These are phyloP conservation scores for Sarcocystis neurona DNA, from an alignment of 169 alveolate species.

Conservation along the genomic window DNA sequence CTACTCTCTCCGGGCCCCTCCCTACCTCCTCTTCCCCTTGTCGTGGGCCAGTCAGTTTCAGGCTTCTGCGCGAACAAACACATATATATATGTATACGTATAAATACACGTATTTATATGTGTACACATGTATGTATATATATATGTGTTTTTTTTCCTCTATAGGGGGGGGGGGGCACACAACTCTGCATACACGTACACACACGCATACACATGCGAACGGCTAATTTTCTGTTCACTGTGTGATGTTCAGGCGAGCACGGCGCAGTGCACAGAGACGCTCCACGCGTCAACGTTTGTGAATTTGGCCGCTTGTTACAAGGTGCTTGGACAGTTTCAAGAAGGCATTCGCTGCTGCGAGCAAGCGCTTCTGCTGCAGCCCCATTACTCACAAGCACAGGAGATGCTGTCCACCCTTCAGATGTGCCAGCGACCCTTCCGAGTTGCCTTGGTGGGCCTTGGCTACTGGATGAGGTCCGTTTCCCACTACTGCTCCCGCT, in stretches of 20 bases:
- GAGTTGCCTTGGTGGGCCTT: slow-evolving; percentile 55
- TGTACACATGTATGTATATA: too few relatives aligned
- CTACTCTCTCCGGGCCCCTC: too few relatives aligned
- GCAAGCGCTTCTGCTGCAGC: slow-evolving; percentile 55
- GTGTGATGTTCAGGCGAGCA: slow-evolving; percentile 48
- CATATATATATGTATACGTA: too few relatives aligned
- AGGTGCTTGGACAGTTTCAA: slow-evolving; percentile 50
- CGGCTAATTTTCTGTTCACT: too few relatives aligned
- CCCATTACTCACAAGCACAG: slow-evolving; percentile 46
- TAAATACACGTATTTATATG: too few relatives aligned
- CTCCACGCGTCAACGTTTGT: slow-evolving; percentile 56
- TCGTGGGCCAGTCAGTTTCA: too few relatives aligned
- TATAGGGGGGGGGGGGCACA: too few relatives aligned
- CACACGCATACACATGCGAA: too few relatives aligned
- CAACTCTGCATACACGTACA: too few relatives aligned
- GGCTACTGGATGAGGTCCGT: slow-evolving; percentile 64
- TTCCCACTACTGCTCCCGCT: background rate
- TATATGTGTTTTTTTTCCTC: too few relatives aligned
- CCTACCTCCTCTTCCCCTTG: too few relatives aligned
- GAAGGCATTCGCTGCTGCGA: slow-evolving; percentile 48
- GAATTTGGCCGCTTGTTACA: slow-evolving; percentile 57
- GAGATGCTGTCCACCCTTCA: slow-evolving; percentile 59
- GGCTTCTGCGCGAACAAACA: too few relatives aligned
- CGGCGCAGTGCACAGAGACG: slow-evolving; percentile 32
- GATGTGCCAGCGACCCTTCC: slow-evolving; percentile 49